Percentiles rank a stretch among this genome's conserved stretches.
Evolutionary conservation across 148 eudicot species (phyloP).

Genomic region (Rhododendron williamsianum): DNA sequence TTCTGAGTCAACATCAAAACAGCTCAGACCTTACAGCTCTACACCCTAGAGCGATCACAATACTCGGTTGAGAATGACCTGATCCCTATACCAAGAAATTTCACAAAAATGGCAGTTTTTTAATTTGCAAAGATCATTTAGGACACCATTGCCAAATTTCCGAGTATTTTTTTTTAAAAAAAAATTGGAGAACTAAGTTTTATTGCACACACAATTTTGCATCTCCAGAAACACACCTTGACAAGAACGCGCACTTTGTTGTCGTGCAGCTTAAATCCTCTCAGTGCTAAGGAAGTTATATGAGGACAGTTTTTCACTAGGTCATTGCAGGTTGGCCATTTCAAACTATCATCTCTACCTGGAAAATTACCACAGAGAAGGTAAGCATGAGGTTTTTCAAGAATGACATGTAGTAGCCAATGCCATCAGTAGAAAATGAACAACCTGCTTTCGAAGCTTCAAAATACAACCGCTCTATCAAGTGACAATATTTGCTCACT

Average conservation of each 20-base stretch:
- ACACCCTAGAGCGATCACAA: neutral
- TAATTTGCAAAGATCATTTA: neutral
- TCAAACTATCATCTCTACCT: constrained; percentile 68
- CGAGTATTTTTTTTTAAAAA: neutral
- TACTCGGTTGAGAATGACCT: neutral
- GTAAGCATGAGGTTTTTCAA: neutral
- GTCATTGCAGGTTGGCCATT: constrained; percentile 44
- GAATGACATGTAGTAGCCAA: neutral
- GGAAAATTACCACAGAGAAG: constrained; percentile 12
- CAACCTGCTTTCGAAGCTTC: constrained; percentile 56
- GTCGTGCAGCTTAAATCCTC: constrained; percentile 59
- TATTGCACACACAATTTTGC: neutral
- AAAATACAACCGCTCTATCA: constrained; percentile 46
- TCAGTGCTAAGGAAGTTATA: constrained; percentile 45
- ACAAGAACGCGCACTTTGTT: constrained; percentile 41
- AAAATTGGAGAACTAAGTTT: neutral
- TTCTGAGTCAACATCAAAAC: neutral
- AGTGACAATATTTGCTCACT: constrained; percentile 40
- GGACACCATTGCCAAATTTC: neutral
- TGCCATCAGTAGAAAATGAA: neutral
- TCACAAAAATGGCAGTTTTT: neutral
- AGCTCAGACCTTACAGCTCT: neutral
- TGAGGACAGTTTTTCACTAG: constrained; percentile 51
- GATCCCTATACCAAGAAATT: neutral
- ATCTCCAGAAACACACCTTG: constrained; percentile 31